A percentile compares a stretch with the other conserved stretches of the same genome.
These are phyloP conservation scores for Phycomyces blakesleeanus DNA, from an alignment of 192 early-diverging fungal genomes.

Conservation along the genomic window DNA sequence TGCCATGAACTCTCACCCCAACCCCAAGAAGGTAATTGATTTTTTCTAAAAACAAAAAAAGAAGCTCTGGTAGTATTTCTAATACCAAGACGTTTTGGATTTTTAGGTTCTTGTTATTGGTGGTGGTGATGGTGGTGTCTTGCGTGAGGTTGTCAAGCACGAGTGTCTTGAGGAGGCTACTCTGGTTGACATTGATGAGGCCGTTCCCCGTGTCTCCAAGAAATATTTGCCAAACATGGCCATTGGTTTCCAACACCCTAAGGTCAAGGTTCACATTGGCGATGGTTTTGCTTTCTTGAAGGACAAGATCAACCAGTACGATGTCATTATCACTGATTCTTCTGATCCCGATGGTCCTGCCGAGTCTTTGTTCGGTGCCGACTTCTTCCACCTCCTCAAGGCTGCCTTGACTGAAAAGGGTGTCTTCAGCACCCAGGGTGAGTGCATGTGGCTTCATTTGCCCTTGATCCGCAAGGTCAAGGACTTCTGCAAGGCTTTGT, in stretches of 20 bases:
- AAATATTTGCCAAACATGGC: conserved; percentile 92
- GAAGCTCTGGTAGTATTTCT: no score
- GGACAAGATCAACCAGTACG: conserved; percentile 83
- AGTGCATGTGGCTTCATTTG: conserved; percentile 99
- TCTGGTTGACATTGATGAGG: conserved; percentile 97
- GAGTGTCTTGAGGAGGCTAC: conserved; percentile 86
- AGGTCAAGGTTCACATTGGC: conserved; percentile 91
- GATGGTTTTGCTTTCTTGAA: conserved; percentile 94
- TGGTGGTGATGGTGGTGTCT: conserved; percentile 98
- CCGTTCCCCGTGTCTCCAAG: conserved; percentile 88
- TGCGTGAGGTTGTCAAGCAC: conserved; percentile 98
- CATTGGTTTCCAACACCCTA: conserved; percentile 90
- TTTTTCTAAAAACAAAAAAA: not conserved
- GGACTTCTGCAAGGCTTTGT: conserved; percentile 73
- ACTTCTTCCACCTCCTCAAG: conserved; percentile 93
- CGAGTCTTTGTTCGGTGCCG: conserved; percentile 86
- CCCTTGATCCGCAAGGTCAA: conserved; percentile 89
- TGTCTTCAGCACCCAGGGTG: conserved; percentile 96
- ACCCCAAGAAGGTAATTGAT: conserved; percentile 80
- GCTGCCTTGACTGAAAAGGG: conserved; percentile 84
- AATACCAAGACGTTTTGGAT: not conserved
- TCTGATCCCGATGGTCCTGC: conserved; percentile 97
- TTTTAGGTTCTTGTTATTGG: conserved; percentile 92
- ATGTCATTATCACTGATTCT: conserved; percentile 98
- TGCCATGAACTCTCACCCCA: conserved; percentile 89